Evolutionary conservation across 768 basidiomycete species (phyloP), one percentile per base, ranked within the genome.

Genomic region (Mycena kentingensis): DNA sequence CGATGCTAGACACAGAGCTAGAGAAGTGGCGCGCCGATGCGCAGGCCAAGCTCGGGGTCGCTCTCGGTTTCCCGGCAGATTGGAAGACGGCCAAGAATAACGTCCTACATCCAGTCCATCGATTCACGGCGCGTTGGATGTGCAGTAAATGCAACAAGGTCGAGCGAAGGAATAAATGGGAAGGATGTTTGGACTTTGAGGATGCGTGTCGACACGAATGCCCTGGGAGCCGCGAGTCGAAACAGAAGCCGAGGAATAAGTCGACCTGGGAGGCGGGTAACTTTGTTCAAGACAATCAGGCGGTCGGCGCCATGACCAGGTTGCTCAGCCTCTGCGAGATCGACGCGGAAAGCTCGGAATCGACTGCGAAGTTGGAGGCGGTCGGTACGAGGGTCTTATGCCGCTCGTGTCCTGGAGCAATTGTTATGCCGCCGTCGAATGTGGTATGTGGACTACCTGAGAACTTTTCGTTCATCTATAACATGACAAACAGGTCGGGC

Each of bases 171-270:
- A 72, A 76, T 56, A 65, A 60, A 27, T 67, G 65, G 21, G 74
- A 78, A 34, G 70, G 58, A 25, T 80, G 81, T 59, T 66, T 89
- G 45, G 78, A 83, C 60, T 84, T 85, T 52, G 69, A 65, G 10
- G 80, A 74, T 3, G 85, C 77, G 3, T 88, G 85, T 65, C 69
- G 67, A 34, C 88, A 90, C 58, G 66, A 74, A 21, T 90, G 88
- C 62, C 55, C 51, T n/a, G 44, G 37, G 65, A 63, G 56, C 41
- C 70, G 70, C 55, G 64, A 62, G 55, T 64, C 66, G 52, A 61
- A 51, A 51, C 54, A 51, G 38, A 58, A 58, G 37, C 51, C 28
- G 29, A 63, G 47, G 46, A 54, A 44, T 53, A 65, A 62, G 38
- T 69, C 48, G 13, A 59, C 64, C 3, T 89, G 85, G 85, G 70